Evolutionary conservation across 805 yeast genomes (phyloP), one percentile per base, ranked within the genome.

Genomic region (Groenewaldozyma tartarivorans): DNA sequence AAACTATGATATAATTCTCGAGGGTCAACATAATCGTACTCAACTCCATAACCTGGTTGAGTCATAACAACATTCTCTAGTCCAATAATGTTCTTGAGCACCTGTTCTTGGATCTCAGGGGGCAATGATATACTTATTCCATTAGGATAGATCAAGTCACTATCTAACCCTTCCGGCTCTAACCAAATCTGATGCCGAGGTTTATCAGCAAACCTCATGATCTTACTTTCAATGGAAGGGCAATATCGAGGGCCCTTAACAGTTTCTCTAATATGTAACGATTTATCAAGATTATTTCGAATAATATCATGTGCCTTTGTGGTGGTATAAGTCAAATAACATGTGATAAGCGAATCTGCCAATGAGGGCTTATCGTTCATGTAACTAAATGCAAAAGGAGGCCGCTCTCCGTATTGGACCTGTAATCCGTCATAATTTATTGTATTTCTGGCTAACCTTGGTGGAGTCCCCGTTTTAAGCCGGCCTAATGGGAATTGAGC

Each of bases 31-130:
- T 85, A 92, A 55, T 92, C 98, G 57, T 92, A 92, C 60, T 92
- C 98, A 2, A 92, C 98, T n/a, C 99, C 99, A 57, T 92, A 92
- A 0, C 96, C 99, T 0, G 96, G 96, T 56, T 88, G 96, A 9
- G 81, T 57, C 83, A 92, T 85, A n/a, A 63, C 67, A 0, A 82
- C 96, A 48, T 83, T 77, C 52, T 85, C 95, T 38, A 94, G 72
- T 0, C 99, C 99, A 3, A 86, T 82, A 46, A 92, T 83, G 66
- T 85, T 64, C 44, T 70, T 67, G 41, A 92, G 72, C 70, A 88
- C 72, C 48, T 74, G 67, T 18, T 70, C 71, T 61, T 92, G 99
- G 22, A 88, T 79, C 19, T 90, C 96, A 29, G 77, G 92, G 0
- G 98, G 98, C 94, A 92, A 82, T 0, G 98, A 87, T 52, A 88